Base-by-base conservation (phyloP, 1,284 basidiomycete species). In the Melanopsichium pennsylvanicum region DNA sequence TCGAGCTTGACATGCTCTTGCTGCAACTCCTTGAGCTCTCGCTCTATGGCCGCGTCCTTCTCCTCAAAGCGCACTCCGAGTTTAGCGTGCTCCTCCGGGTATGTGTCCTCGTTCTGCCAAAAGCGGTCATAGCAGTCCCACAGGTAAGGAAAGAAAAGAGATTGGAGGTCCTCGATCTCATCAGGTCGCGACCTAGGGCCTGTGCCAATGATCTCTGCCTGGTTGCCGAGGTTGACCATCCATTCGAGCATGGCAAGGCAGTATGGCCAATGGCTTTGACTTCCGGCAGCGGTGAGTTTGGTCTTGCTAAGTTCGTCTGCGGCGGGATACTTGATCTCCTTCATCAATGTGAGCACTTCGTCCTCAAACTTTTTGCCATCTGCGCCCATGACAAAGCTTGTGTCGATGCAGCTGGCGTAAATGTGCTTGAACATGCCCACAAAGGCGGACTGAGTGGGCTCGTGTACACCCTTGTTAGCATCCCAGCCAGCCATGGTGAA, bases 61-160 rank as follows among this genome's bases (percentile, higher is more conserved):
- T 60, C 49, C 38, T 63, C 70, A 45, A 80, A 80, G 31, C 62
- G 51, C 10, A 57, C 60, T 19, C 71, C 72, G 13, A 81, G 72
- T 54, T 57, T 70, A 27, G 59, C 72, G 23, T 67, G 61, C 42
- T 81, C 75, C 38, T 81, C 78, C 2, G 79, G 79, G 36, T 74
- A 81, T 4, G 62, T 66, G 54, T 81, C 79, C 50, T 81, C 64
- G 55, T 75, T 75, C 38, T 76, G 63, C 79, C 79, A 81, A 56
- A 81, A 81, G 38, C 69, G 62, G 22, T 76, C 74, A 61, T 81
- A 81, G 68, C 76, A 78, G 37, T 67, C 62, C 78, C 78, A 81
- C 8, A 80, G 61, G 59, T 74, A 80, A 21, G 72, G 75, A 50
- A 72, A 79, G 49, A 80, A 79, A 32, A 78, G 59, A 15, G 74